A percentile compares a stretch with the other conserved stretches of the same genome.
Evolutionary conservation across 192 early-diverging fungal genomes (phyloP).

Genomic region (Coemansia sp.): DNA sequence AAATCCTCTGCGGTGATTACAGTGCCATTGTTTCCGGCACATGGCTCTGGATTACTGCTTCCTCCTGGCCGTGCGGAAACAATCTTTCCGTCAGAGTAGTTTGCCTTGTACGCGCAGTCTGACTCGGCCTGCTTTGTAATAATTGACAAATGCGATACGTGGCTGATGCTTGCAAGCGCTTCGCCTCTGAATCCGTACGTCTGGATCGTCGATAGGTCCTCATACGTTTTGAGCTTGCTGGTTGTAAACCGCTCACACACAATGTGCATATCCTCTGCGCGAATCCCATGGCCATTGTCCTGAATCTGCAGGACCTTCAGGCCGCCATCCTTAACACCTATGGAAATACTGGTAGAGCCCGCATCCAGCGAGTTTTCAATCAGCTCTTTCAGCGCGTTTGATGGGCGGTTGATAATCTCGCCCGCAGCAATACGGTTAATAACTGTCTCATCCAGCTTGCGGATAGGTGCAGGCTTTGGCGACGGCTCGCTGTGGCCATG

Average conservation of each 20-base stretch:
- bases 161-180: slow-evolving; percentile 94
- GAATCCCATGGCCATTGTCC: slow-evolving; percentile 94
- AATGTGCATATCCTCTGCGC: slow-evolving; percentile 84
- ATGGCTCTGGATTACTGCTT: slow-evolving; percentile 81
- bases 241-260: slow-evolving; percentile 97
- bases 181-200: slow-evolving; percentile 98
- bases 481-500: not conserved
- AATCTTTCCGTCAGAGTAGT: slow-evolving; percentile 86
- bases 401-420: slow-evolving; percentile 95
- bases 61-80: slow-evolving; percentile 73
- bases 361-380: slow-evolving; percentile 97
- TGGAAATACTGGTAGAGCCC: slow-evolving; percentile 79
- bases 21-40: slow-evolving; percentile 95
- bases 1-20: slow-evolving; percentile 93
- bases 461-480: slow-evolving; percentile 60
- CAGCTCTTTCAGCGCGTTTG: slow-evolving; percentile 96
- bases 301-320: slow-evolving; percentile 92
- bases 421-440: slow-evolving; percentile 98
- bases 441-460: slow-evolving; percentile 79
- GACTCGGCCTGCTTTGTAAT: slow-evolving; percentile 76
- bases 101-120: slow-evolving; percentile 75
- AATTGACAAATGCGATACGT: slow-evolving; percentile 91
- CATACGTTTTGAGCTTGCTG: slow-evolving; percentile 82
- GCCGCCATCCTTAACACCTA: slow-evolving; percentile 88
- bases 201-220: slow-evolving; percentile 80